phyloP scores from a whole-genome alignment of 2,329 filamentous ascomycete species.

The Sarocladium brachiariae region DNA sequence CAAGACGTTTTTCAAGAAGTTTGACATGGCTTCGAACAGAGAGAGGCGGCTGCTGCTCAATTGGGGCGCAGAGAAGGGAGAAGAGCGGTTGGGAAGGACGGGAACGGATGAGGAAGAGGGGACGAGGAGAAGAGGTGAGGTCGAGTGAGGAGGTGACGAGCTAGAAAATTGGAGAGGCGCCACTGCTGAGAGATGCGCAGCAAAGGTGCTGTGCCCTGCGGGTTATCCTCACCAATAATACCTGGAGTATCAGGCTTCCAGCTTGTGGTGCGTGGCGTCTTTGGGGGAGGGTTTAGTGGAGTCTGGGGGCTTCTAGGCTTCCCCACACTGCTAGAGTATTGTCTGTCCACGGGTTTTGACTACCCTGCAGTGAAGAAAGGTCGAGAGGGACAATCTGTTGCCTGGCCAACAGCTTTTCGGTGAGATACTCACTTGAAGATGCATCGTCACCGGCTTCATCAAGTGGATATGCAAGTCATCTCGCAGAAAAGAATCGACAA shows the following conservation, averaged over 20 bases:
- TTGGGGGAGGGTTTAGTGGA: background rate
- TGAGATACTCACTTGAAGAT: background rate
- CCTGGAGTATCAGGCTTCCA: background rate
- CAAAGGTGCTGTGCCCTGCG: background rate
- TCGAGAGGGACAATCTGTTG: too few relatives aligned
- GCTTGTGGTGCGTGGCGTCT: slow-evolving; percentile 5
- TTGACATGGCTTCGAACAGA: slow-evolving; percentile 39
- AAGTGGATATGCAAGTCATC: too few relatives aligned
- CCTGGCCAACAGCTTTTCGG: too few relatives aligned
- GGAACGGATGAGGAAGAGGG: background rate
- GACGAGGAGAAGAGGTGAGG: background rate
- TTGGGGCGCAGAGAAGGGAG: slow-evolving; percentile 11
- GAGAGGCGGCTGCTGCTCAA: slow-evolving; percentile 15
- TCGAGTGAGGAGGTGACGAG: slow-evolving; percentile 3
- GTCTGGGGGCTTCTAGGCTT: background rate
- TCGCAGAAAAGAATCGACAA: too few relatives aligned
- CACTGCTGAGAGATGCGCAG: background rate
- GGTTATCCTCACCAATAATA: too few relatives aligned
- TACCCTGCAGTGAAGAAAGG: too few relatives aligned
- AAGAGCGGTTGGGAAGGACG: background rate
- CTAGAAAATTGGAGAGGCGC: slow-evolving; percentile 8
- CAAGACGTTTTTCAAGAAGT: slow-evolving; percentile 61
- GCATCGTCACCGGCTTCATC: too few relatives aligned
- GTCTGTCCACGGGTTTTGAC: too few relatives aligned
- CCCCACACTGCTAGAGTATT: background rate